These are phyloP conservation scores for Urochloa ruziziensis DNA, from an alignment of 176 grass and related monocot genomes.

Conservation along the genomic window DNA sequence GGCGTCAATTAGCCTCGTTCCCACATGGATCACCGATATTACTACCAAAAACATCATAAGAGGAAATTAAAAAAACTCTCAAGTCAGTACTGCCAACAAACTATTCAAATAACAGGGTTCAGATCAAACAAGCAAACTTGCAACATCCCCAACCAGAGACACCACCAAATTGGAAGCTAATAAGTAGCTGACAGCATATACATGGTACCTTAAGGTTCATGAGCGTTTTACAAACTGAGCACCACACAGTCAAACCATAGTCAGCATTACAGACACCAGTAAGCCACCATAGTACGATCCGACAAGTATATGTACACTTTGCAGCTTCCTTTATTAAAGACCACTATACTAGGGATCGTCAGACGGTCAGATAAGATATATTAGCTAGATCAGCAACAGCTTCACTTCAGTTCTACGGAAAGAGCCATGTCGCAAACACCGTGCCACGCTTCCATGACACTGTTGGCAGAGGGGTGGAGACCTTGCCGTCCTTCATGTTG, in stretches of 20 bases:
- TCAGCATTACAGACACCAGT: neutral
- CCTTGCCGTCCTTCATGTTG: neutral
- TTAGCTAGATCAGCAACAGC: neutral
- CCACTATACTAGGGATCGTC: neutral
- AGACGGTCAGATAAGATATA: neutral
- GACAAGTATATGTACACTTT: neutral
- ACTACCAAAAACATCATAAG: no score
- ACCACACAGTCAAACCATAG: neutral
- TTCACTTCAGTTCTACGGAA: neutral
- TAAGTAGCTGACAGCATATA: neutral
- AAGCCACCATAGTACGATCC: neutral
- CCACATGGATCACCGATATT: no score
- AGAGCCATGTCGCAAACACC: neutral
- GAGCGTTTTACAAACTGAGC: neutral
- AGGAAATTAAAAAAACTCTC: no score
- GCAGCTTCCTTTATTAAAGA: neutral
- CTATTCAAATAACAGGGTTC: no score
- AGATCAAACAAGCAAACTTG: neutral
- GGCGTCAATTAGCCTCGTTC: no score
- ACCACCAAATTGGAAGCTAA: neutral
- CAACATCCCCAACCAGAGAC: neutral
- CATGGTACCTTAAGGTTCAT: no score
- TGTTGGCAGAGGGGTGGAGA: neutral
- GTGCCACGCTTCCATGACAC: neutral
- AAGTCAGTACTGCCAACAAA: no score